phyloP scores from a whole-genome alignment of 2,329 filamentous ascomycete species.

The Mollisiaceae sp. region DNA sequence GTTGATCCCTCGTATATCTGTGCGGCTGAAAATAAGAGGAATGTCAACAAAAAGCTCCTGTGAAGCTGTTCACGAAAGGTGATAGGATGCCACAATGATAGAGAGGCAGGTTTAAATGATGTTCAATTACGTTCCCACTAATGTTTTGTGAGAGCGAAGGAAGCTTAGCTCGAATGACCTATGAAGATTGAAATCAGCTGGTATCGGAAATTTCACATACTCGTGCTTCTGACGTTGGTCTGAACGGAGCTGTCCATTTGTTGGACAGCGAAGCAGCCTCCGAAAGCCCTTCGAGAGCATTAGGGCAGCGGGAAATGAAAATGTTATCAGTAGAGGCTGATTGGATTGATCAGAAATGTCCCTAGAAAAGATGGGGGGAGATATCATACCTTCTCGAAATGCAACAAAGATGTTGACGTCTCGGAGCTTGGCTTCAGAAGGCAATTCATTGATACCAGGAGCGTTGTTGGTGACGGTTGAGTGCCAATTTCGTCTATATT shows the following conservation, averaged over 20 bases:
- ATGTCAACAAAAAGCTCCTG: background rate
- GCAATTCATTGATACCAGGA: slow-evolving; percentile 62
- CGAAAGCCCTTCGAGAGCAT: slow-evolving; percentile 60
- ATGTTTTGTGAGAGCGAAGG: background rate
- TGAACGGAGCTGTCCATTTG: slow-evolving; percentile 53
- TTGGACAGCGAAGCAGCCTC: slow-evolving; percentile 62
- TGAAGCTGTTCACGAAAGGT: background rate
- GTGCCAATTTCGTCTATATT: slow-evolving; percentile 56
- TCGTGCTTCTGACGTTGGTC: slow-evolving; percentile 49
- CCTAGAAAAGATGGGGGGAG: background rate
- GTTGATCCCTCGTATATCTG: slow-evolving; percentile 51
- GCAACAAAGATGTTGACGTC: slow-evolving; percentile 61
- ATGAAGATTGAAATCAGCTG: background rate
- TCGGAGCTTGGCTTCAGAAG: slow-evolving; percentile 58
- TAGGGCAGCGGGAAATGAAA: slow-evolving; percentile 64
- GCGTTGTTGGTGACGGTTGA: slow-evolving; percentile 63
- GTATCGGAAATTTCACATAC: slow-evolving; percentile 8
- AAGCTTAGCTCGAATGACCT: background rate
- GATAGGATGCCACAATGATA: background rate
- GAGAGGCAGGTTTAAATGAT: slow-evolving; percentile 5
- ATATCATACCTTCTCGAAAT: slow-evolving; percentile 55
- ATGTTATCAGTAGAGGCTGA: slow-evolving; percentile 60
- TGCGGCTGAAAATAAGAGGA: slow-evolving; percentile 22
- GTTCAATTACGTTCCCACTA: slow-evolving; percentile 8
- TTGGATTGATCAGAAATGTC: background rate